A percentile compares a stretch with the other conserved stretches of the same genome.
Evolutionary conservation across 805 yeast genomes (phyloP).

Genomic region (Ogataea neopini): DNA sequence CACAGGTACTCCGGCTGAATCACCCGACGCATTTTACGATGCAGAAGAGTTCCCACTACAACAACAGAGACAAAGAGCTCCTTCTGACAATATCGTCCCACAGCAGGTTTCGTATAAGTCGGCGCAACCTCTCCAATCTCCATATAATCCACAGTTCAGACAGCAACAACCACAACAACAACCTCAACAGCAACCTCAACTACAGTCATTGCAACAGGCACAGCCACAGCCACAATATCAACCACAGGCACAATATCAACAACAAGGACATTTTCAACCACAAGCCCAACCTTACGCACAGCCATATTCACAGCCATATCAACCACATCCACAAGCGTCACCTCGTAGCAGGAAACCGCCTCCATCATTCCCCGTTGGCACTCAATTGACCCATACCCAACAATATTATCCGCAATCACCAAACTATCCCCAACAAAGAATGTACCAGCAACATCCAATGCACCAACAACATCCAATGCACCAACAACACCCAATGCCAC

Average conservation of each 20-base stretch:
- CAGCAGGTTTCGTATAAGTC: constrained; percentile 16
- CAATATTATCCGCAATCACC: constrained; percentile 6
- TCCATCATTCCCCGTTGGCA: constrained; percentile 9
- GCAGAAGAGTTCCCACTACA: constrained; percentile 4
- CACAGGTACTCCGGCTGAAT: not conserved
- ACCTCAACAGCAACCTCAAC: not conserved
- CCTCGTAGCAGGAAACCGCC: constrained; percentile 14
- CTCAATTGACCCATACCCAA: constrained; percentile 1
- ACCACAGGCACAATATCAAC: constrained; percentile 1
- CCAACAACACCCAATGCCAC: not conserved
- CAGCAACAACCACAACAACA: constrained; percentile 1
- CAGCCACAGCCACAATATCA: not conserved
- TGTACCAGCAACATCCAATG: constrained; percentile 10
- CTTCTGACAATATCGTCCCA: constrained; percentile 27
- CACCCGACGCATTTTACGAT: constrained; percentile 9
- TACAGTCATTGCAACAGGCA: too few relatives aligned
- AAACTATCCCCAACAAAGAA: constrained; percentile 5
- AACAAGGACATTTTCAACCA: not conserved
- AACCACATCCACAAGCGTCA: not conserved
- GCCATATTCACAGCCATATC: not conserved
- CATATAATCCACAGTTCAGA: constrained; percentile 14
- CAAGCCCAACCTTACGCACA: too few relatives aligned
- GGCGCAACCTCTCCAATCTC: constrained; percentile 19
- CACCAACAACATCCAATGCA: not conserved
- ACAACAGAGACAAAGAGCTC: constrained; percentile 24